A percentile compares a stretch with the other conserved stretches of the same genome.
Conservation (phyloP, 2,329 filamentous ascomycete genomes). For the Sclerotinia subarctica region DNA sequence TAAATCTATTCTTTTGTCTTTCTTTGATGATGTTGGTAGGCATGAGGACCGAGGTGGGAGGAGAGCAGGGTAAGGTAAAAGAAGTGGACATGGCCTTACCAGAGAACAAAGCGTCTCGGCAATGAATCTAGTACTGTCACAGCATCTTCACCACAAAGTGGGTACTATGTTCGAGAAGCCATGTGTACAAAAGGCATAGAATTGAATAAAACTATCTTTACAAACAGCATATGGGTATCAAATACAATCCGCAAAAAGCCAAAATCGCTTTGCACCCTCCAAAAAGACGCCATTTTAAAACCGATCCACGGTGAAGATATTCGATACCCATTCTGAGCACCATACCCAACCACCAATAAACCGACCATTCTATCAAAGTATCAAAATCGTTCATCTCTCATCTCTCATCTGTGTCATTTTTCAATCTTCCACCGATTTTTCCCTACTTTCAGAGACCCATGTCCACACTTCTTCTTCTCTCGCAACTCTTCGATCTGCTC, state of each 20-base stretch:
- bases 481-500: conserved; percentile 29
- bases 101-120: too few relatives aligned
- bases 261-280: background rate
- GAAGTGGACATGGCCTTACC: too few relatives aligned
- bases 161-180: background rate
- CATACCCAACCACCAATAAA: background rate
- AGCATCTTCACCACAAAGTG: background rate
- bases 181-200: background rate
- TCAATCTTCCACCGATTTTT: conserved; percentile 7
- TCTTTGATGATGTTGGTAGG: background rate
- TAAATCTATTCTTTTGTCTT: background rate
- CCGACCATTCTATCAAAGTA: background rate
- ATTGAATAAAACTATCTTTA: conserved; percentile 1
- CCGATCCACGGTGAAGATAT: background rate
- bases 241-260: conserved; percentile 17
- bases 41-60: too few relatives aligned
- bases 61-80: background rate
- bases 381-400: background rate
- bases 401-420: background rate
- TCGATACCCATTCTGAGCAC: conserved; percentile 5
- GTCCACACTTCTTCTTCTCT: conserved; percentile 29
- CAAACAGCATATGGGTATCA: conserved; percentile 18
- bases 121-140: background rate
- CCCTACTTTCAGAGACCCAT: background rate
- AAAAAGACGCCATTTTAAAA: conserved; percentile 11